phyloP scores from a whole-genome alignment of 106 monocot species.

The Hemerocallis citrina region DNA sequence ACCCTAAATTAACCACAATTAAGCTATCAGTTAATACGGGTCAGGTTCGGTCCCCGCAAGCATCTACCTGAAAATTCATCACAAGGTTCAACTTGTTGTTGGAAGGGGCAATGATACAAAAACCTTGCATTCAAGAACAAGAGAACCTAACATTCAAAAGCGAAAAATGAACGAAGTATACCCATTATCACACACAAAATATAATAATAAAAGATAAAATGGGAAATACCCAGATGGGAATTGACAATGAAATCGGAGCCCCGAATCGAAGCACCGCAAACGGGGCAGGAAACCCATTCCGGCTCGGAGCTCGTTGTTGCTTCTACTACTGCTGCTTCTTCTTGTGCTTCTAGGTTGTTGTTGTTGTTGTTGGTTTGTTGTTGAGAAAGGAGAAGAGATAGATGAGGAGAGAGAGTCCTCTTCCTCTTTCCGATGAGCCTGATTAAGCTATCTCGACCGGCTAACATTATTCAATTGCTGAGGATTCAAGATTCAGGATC shows the following conservation, averaged over 20 bases:
- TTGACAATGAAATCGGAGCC: constrained; percentile 46
- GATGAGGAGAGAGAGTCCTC: constrained; percentile 29
- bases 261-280: constrained; percentile 41
- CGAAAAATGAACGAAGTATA: too few relatives aligned
- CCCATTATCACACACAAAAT: too few relatives aligned
- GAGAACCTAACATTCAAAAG: too few relatives aligned
- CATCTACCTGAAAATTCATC: too few relatives aligned
- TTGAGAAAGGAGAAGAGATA: constrained; percentile 13
- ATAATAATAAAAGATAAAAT: background rate
- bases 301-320: background rate
- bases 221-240: constrained; percentile 55
- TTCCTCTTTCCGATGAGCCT: constrained; percentile 85
- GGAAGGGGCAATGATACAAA: too few relatives aligned
- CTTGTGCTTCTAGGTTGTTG: background rate
- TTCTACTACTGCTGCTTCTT: background rate
- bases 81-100: too few relatives aligned
- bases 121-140: too few relatives aligned
- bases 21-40: too few relatives aligned
- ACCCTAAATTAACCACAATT: too few relatives aligned
- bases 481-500: too few relatives aligned
- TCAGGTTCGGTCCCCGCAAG: too few relatives aligned
- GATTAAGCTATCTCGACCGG: constrained; percentile 60
- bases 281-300: constrained; percentile 61
- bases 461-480: too few relatives aligned
- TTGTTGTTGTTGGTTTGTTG: background rate